Percentiles rank a stretch among this genome's conserved stretches.
Evolutionary conservation across 768 basidiomycete genomes (phyloP).

Genomic region (Boletus barrowsii): DNA sequence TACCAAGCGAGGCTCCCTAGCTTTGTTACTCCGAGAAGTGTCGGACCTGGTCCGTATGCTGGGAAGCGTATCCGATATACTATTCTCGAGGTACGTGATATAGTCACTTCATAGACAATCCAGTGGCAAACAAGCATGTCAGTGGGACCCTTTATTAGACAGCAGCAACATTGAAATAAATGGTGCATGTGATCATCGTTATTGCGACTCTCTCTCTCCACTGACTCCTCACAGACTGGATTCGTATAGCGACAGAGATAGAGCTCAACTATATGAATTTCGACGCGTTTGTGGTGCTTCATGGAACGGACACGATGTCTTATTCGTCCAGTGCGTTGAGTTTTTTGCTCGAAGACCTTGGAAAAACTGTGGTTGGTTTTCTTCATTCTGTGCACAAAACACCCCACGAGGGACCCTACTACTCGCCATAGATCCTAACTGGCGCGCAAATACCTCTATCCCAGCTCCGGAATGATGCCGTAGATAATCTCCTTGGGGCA

Average conservation of each 20-base stretch:
- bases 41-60: constrained; percentile 53
- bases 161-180: constrained; percentile 86
- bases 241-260: constrained; percentile 86
- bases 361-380: constrained; percentile 75
- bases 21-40: constrained; percentile 74
- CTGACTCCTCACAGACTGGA: constrained; percentile 63
- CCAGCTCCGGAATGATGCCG: constrained; percentile 89
- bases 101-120: neutral
- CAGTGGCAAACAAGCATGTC: neutral
- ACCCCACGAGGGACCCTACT: neutral
- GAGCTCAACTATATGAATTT: constrained; percentile 84
- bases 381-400: neutral
- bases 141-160: constrained; percentile 88
- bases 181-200: constrained; percentile 42
- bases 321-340: constrained; percentile 87
- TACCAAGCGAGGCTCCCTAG: constrained; percentile 75
- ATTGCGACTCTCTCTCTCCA: neutral
- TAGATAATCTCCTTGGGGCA: constrained; percentile 89
- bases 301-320: constrained; percentile 91
- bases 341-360: constrained; percentile 89
- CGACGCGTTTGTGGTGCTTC: constrained; percentile 88
- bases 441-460: constrained; percentile 94
- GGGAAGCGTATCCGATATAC: constrained; percentile 80
- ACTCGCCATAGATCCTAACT: constrained; percentile 66
- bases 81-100: constrained; percentile 64